Conservation (phyloP, 2,329 filamentous ascomycete genomes). For the Alternaria sp. region DNA sequence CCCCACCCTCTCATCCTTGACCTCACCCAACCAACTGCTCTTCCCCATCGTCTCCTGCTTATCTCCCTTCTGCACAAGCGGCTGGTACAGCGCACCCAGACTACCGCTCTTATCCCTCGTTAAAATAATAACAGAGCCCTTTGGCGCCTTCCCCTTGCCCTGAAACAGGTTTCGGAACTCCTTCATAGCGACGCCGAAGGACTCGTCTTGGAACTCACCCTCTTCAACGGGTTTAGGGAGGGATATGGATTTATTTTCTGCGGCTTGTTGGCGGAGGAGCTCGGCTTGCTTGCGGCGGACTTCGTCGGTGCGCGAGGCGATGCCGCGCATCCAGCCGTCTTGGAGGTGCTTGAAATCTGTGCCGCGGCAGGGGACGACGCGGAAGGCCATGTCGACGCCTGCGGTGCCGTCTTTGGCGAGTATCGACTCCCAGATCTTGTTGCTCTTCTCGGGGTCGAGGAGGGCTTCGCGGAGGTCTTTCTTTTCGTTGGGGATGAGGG, state of each 20-base stretch:
- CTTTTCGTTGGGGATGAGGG: constrained; percentile 82
- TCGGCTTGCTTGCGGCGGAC: constrained; percentile 45
- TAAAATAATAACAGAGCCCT: constrained; percentile 78
- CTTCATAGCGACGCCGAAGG: constrained; percentile 75
- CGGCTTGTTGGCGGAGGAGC: constrained; percentile 51
- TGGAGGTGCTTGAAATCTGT: constrained; percentile 93
- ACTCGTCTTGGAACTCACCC: constrained; percentile 69
- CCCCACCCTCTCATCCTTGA: constrained; percentile 80
- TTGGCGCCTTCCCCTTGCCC: constrained; percentile 76
- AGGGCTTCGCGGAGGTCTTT: constrained; percentile 72
- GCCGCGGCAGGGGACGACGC: constrained; percentile 88
- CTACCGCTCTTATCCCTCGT: constrained; percentile 69
- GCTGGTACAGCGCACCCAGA: constrained; percentile 52
- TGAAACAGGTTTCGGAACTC: constrained; percentile 85
- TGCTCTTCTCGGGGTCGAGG: constrained; percentile 71
- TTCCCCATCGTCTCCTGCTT: constrained; percentile 52
- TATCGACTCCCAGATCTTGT: constrained; percentile 75
- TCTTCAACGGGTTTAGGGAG: constrained; percentile 43
- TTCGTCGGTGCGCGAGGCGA: constrained; percentile 73
- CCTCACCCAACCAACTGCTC: constrained; percentile 68
- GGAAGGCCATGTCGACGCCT: constrained; percentile 75
- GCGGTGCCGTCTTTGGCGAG: constrained; percentile 60
- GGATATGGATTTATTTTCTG: constrained; percentile 43
- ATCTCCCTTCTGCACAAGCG: constrained; percentile 30
- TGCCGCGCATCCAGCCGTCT: constrained; percentile 87